Evolutionary conservation across 164 flowering plant genomes (phyloP), one percentile per base, ranked within the genome.

Genomic region (Kingdonia uniflora): DNA sequence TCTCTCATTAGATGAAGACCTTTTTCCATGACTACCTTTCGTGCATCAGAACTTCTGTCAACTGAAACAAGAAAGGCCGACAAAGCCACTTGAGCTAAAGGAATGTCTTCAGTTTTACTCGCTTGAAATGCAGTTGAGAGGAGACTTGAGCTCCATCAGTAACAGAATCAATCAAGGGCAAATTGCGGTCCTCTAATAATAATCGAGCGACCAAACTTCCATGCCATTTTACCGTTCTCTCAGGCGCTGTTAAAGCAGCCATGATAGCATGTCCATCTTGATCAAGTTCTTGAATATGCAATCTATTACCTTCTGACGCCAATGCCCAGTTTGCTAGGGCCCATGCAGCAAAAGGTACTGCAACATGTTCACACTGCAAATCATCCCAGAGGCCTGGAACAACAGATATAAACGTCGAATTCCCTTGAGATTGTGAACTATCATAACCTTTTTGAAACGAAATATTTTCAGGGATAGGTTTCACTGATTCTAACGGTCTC

Each of bases 351-450:
- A 92, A 92, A 42, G 99, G 96, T 37, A 92, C 91, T 49, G 99
- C 99, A 47, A 91, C 94, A 69, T 87, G 98, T 66, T 87, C 74
- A 58, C 79, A 68, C 52, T 76, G 84, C 76, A 91, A 73, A 81
- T 91, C 98, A 84, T 91, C 98, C 98, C 98, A 91, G 11, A 91
- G 86, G 44, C 98, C 96, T 58, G 95, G 96, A 62, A 78, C n/a
- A n/a, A n/a, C 78, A 53, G 84, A 84, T 62, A 75, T 65, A 41
- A 85, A 73, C 49, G 80, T 60, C 51, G 70, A 52, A 54, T 59
- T 80, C 38, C 53, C 57, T 59, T 65, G 73, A 19, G 58, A 49
- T 14, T 45, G 61, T 2, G 69, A 64, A 62, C 60, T 64, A 63
- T 61, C 70, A 67, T 55, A 57, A 24, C 53, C 71, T 51, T 65